A percentile compares a stretch with the other conserved stretches of the same genome.
Conservation (phyloP, 352 stramenopile species). For the Globisporangium paddicum region DNA sequence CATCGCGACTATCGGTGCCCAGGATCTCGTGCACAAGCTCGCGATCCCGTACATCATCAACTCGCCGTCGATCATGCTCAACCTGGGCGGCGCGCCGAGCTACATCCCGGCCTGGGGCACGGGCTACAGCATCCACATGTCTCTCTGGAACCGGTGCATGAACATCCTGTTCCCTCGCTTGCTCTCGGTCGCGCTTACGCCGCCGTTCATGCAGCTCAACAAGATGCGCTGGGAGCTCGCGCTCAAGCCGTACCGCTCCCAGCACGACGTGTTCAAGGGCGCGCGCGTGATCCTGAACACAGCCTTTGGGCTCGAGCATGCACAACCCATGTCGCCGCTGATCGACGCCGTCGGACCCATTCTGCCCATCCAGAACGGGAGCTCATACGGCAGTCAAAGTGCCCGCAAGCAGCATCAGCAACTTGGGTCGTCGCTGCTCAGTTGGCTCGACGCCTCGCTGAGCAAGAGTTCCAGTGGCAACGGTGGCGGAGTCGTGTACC, state of each 20-base stretch:
- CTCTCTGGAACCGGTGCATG: slow-evolving; percentile 86
- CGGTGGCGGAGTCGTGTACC: slow-evolving; percentile 47
- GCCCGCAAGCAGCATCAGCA: slow-evolving; percentile 6
- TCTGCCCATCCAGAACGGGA: slow-evolving; percentile 23
- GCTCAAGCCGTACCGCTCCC: slow-evolving; percentile 66
- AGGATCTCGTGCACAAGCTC: slow-evolving; percentile 77
- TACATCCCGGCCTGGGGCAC: slow-evolving; percentile 86
- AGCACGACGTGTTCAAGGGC: slow-evolving; percentile 88
- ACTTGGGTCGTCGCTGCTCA: slow-evolving; percentile 19
- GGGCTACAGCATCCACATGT: slow-evolving; percentile 78
- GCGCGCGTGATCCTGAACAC: slow-evolving; percentile 85
- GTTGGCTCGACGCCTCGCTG: slow-evolving; percentile 31
- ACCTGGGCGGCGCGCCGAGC: slow-evolving; percentile 59
- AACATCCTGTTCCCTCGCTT: slow-evolving; percentile 87
- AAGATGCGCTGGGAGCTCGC: slow-evolving; percentile 78
- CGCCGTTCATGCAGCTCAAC: slow-evolving; percentile 87
- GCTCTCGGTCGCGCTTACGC: slow-evolving; percentile 81
- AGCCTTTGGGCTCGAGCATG: slow-evolving; percentile 82
- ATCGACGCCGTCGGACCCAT: slow-evolving; percentile 77
- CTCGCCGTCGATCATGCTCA: slow-evolving; percentile 83
- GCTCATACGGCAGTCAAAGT: background rate
- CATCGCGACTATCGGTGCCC: slow-evolving; percentile 74
- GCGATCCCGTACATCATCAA: slow-evolving; percentile 76
- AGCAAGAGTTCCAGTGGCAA: slow-evolving; percentile 1
- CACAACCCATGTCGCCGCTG: slow-evolving; percentile 69